Evolutionary conservation across 2,329 filamentous ascomycete genomes (phyloP), one percentile per base, ranked within the genome.

Genomic region (Thielaviopsis euricoi): DNA sequence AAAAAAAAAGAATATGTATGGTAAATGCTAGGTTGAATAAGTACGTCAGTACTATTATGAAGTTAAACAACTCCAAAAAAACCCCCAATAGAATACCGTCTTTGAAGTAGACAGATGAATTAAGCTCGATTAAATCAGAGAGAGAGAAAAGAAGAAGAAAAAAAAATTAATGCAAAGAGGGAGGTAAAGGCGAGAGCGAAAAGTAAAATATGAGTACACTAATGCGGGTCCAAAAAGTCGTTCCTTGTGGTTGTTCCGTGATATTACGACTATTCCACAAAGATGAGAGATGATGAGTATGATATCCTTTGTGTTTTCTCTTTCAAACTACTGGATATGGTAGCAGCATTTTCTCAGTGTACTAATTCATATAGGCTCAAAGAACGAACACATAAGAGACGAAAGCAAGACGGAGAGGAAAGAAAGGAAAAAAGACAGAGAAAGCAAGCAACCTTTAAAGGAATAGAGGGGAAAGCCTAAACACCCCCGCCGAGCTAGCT

Each of bases 371-470:
- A 43, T n/a, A n/a, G n/a, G n/a, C n/a, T n/a, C n/a, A n/a, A n/a
- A n/a, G n/a, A n/a, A n/a, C n/a, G n/a, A n/a, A n/a, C n/a, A 43
- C 6, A 43, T 43, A 15, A 6, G n/a, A 43, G 37, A 43, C 6
- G 37, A 43, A n/a, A 15, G n/a, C 17, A 43, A n/a, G 4, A 43
- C 17, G 17, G 37, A n/a, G 37, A 43, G 17, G 17, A 25, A 43
- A 58, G 55, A 56, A 58, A 56, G 40, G 40, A 55, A 33, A 58
- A 46, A 26, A 55, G 52, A 54, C 33, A 57, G 55, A 61, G 48
- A 23, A 19, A 25, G 48, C 22, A n/a, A 25, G 51, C 43, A 23
- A 52, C 26, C 52, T 22, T 13, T 5, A 17, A 25, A 22, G 48
- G 19, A n/a, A 25, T 13, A 55, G 55, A 60, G 52, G 53, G 59